phyloP scores from a whole-genome alignment of 805 yeast species.

The Pichia paraexigua region DNA sequence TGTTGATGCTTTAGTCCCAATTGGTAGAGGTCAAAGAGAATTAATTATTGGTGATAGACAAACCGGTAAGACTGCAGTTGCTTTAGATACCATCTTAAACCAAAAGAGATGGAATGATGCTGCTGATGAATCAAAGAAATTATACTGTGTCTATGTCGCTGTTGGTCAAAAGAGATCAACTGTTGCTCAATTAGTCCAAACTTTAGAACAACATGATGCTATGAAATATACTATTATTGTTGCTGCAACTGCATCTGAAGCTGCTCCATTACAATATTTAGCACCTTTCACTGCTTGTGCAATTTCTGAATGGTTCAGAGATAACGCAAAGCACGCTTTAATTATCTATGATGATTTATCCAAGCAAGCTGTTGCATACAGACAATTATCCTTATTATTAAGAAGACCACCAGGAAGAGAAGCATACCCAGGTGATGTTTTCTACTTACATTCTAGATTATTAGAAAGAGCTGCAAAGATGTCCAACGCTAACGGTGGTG shows the following conservation, averaged over 20 bases:
- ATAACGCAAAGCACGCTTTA: conserved; percentile 96
- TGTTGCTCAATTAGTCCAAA: conserved; percentile 98
- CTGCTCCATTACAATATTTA: conserved; percentile 99
- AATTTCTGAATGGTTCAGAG: conserved; percentile 99
- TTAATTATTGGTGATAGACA: conserved; percentile 99
- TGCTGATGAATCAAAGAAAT: conserved; percentile 90
- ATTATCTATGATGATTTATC: conserved; percentile 97
- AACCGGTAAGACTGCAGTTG: conserved; percentile 99
- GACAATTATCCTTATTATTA: conserved; percentile 97
- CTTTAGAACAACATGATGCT: conserved; percentile 97
- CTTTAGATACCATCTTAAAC: conserved; percentile 95
- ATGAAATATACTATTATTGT: conserved; percentile 95
- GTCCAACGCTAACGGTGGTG: too few species aligned
- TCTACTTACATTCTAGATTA: too few species aligned
- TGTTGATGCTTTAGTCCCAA: conserved; percentile 97
- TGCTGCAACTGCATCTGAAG: conserved; percentile 99
- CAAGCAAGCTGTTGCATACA: conserved; percentile 99
- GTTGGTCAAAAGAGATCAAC: conserved; percentile 99
- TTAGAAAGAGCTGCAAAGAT: too few species aligned
- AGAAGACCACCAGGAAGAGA: too few species aligned
- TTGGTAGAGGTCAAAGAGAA: conserved; percentile 99
- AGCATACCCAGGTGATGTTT: too few species aligned
- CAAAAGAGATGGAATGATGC: conserved; percentile 99
- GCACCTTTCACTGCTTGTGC: conserved; percentile 99
- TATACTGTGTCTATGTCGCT: conserved; percentile 99